phyloP scores from a whole-genome alignment of 202 grass and related monocot species.

The Cymbopogon flexuosus region DNA sequence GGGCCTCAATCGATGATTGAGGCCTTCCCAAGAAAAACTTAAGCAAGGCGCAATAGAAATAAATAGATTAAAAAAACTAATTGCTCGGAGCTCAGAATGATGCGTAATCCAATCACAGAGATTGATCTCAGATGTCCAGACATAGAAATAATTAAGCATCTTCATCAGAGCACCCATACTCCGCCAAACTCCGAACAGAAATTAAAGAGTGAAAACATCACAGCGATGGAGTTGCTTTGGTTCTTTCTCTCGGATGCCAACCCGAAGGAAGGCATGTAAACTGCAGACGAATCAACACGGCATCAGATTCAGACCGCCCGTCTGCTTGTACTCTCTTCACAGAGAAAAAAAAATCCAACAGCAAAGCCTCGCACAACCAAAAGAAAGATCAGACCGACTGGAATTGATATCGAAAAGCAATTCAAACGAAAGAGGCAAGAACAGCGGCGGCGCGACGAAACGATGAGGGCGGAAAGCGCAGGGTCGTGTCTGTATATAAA shows the following conservation, averaged over 20 bases:
- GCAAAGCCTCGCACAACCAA: background rate
- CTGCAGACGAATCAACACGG: constrained; percentile 94
- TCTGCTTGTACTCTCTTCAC: constrained; percentile 80
- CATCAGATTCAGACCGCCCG: constrained; percentile 99
- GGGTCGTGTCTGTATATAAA: background rate
- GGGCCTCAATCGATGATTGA: background rate
- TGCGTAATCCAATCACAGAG: constrained; percentile 40
- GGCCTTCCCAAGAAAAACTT: constrained; percentile 16
- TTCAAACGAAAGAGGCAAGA: background rate
- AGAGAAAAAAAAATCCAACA: constrained; percentile 13
- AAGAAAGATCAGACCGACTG: background rate
- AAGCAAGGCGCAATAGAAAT: constrained; percentile 26
- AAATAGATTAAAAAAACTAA: background rate
- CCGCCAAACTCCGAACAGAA: background rate
- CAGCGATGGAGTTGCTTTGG: background rate
- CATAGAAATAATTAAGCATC: constrained; percentile 55
- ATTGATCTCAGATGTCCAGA: constrained; percentile 61
- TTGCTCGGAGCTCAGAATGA: constrained; percentile 39
- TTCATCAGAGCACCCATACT: constrained; percentile 20
- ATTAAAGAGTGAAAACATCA: background rate
- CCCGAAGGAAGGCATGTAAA: constrained; percentile 28
- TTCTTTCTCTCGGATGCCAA: constrained; percentile 48
- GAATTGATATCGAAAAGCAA: background rate
- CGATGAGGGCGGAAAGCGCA: too few species aligned
- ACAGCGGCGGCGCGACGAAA: background rate